Evolutionary conservation across 305 asterid species (phyloP).

Genomic region (Solanum hybrid): DNA sequence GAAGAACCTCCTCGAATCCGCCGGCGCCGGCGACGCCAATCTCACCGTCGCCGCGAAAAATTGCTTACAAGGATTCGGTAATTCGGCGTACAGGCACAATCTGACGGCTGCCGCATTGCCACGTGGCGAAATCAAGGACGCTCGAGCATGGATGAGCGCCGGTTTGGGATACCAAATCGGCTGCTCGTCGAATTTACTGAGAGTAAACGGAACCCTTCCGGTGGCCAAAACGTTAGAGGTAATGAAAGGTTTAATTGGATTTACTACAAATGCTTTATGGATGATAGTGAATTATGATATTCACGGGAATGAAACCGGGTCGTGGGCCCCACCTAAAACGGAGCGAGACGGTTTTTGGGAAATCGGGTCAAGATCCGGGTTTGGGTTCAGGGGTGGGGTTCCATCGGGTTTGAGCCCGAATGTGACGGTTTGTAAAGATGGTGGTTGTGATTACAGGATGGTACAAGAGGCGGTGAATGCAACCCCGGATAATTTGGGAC

Average conservation of each 20-base stretch:
- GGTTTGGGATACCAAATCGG: conserved; percentile 42
- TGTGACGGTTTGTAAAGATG: conserved; percentile 41
- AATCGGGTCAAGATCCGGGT: neutral
- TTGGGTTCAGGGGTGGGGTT: conserved; percentile 12
- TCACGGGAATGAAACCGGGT: conserved; percentile 24
- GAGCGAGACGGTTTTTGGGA: conserved; percentile 7
- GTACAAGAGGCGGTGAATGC: conserved; percentile 62
- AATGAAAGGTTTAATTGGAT: conserved; percentile 22
- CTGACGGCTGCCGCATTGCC: conserved; percentile 18
- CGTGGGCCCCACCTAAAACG: conserved; percentile 1
- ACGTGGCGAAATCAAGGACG: conserved; percentile 35
- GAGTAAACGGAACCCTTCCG: conserved; percentile 41
- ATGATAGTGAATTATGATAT: conserved; percentile 50
- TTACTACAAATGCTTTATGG: conserved; percentile 29
- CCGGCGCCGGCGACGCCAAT: conserved; percentile 30
- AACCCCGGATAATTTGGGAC: conserved; percentile 19
- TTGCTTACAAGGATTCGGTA: conserved; percentile 29
- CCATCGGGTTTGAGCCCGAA: conserved; percentile 39
- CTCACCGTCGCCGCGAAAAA: conserved; percentile 30
- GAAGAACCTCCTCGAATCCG: conserved; percentile 17
- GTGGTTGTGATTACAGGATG: conserved; percentile 27
- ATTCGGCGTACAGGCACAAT: conserved; percentile 23
- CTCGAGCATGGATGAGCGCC: conserved; percentile 65
- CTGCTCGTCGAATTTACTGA: conserved; percentile 47
- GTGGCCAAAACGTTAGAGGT: conserved; percentile 37